These are phyloP conservation scores for Laburnicola sp. DNA, from an alignment of 2,329 filamentous ascomycete species.

Conservation along the genomic window DNA sequence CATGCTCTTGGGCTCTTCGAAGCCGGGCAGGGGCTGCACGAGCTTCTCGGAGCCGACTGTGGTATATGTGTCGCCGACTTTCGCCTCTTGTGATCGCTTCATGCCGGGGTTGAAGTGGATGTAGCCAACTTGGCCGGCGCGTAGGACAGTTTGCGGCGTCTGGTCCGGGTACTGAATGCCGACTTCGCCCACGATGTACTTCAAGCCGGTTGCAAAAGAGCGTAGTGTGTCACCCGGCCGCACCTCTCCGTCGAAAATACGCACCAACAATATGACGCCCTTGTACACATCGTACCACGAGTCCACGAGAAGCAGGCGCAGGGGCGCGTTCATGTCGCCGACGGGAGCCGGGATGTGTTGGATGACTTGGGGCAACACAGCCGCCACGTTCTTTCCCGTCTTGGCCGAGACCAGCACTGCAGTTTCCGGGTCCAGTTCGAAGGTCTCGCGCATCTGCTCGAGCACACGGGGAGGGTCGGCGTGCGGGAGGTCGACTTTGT, in stretches of 20 bases:
- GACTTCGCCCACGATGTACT: conserved; percentile 93
- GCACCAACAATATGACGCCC: conserved; percentile 86
- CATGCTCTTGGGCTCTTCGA: conserved; percentile 97
- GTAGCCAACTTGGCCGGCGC: conserved; percentile 94
- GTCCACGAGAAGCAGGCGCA: conserved; percentile 87
- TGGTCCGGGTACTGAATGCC: conserved; percentile 94
- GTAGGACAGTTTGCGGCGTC: conserved; percentile 75
- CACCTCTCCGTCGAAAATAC: conserved; percentile 86
- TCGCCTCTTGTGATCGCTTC: conserved; percentile 94
- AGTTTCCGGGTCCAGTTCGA: conserved; percentile 80
- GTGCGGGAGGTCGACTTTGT: conserved; percentile 92
- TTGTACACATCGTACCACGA: conserved; percentile 98
- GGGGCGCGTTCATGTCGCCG: conserved; percentile 71
- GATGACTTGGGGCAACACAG: conserved; percentile 82
- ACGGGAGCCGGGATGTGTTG: conserved; percentile 79
- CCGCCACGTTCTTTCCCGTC: conserved; percentile 83
- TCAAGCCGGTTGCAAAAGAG: conserved; percentile 83
- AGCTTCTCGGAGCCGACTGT: conserved; percentile 72
- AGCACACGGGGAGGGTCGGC: conserved; percentile 85
- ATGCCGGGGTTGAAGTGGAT: conserved; percentile 97
- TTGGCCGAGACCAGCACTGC: conserved; percentile 86
- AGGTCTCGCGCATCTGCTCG: conserved; percentile 80
- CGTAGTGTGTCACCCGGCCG: conserved; percentile 81
- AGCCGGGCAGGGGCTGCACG: conserved; percentile 83
- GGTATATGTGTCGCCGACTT: conserved; percentile 94